Conservation (phyloP, 2,329 filamentous ascomycete species). For the Hirsutella rhossiliensis region DNA sequence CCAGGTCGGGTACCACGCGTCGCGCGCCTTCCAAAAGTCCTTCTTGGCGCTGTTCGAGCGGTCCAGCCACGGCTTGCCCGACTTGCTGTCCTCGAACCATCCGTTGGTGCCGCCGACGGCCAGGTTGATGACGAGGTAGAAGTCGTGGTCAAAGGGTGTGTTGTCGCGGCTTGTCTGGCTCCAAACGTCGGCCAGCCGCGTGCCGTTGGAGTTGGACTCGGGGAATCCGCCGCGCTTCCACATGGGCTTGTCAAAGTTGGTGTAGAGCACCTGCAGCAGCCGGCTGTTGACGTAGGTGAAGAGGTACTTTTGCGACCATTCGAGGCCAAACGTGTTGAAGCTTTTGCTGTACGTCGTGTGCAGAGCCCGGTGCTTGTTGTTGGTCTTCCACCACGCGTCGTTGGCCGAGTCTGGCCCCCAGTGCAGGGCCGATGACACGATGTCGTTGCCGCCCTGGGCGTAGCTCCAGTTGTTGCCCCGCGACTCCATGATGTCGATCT, state of each 20-base stretch:
- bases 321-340: conserved; percentile 69
- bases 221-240: conserved; percentile 61
- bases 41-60: conserved; percentile 50
- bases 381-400: conserved; percentile 76
- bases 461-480: conserved; percentile 77
- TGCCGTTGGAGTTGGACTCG: conserved; percentile 50
- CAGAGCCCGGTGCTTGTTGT: conserved; percentile 61
- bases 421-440: conserved; percentile 67
- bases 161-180: conserved; percentile 43
- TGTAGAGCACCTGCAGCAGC: conserved; percentile 70
- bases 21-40: conserved; percentile 64
- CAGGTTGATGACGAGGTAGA: conserved; percentile 66
- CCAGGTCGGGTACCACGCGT: conserved; percentile 62
- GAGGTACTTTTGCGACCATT: conserved; percentile 81
- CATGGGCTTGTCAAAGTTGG: conserved; percentile 56
- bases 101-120: conserved; percentile 70
- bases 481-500: conserved; percentile 73
- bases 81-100: conserved; percentile 66
- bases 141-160: conserved; percentile 64
- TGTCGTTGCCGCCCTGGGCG: conserved; percentile 66
- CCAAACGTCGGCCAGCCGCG: conserved; percentile 53
- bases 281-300: conserved; percentile 79
- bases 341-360: conserved; percentile 59
- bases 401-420: conserved; percentile 64
- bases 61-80: conserved; percentile 72